Percentiles rank a stretch among this genome's conserved stretches.
Conservation (phyloP, 2,329 filamentous ascomycete species). For the Curvularia spicifera region DNA sequence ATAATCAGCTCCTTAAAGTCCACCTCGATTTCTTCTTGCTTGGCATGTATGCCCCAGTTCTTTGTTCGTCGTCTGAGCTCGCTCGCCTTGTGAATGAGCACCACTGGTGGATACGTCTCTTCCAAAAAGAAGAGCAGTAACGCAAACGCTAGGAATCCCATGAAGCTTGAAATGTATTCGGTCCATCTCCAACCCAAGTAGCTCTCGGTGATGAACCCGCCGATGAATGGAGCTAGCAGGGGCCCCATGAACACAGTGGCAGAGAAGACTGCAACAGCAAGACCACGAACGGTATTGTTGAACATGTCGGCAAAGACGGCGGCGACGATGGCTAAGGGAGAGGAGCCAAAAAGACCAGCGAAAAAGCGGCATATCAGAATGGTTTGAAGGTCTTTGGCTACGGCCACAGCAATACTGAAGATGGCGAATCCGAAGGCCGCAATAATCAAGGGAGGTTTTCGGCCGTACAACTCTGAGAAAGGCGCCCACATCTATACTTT, state of each 20-base stretch:
- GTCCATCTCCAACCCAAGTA: conserved; percentile 63
- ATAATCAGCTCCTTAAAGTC: conserved; percentile 58
- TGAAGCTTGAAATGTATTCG: conserved; percentile 60
- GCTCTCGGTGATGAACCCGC: conserved; percentile 59
- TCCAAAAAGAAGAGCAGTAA: conserved; percentile 61
- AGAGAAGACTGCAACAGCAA: conserved; percentile 58
- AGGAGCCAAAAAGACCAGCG: conserved; percentile 61
- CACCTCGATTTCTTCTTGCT: conserved; percentile 61
- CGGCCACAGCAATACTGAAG: conserved; percentile 58
- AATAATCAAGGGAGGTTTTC: conserved; percentile 57
- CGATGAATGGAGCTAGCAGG: conserved; percentile 60
- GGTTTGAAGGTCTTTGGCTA: conserved; percentile 61
- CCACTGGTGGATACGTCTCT: conserved; percentile 65
- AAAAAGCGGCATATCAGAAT: conserved; percentile 62
- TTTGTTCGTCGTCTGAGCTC: conserved; percentile 62
- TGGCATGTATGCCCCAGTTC: conserved; percentile 69
- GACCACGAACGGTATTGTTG: conserved; percentile 52
- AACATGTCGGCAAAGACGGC: conserved; percentile 65
- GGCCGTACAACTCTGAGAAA: conserved; percentile 59
- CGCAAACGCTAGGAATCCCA: conserved; percentile 60
- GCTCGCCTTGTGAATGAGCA: conserved; percentile 63
- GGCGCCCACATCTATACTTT: conserved; percentile 54
- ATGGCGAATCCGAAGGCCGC: conserved; percentile 59
- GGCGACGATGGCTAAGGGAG: conserved; percentile 58
- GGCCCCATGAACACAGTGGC: conserved; percentile 60